Evolutionary conservation across 2,329 filamentous ascomycete species (phyloP), one percentile per base, ranked within the genome.

Genomic region (Neoscytalidium dimidiatum): DNA sequence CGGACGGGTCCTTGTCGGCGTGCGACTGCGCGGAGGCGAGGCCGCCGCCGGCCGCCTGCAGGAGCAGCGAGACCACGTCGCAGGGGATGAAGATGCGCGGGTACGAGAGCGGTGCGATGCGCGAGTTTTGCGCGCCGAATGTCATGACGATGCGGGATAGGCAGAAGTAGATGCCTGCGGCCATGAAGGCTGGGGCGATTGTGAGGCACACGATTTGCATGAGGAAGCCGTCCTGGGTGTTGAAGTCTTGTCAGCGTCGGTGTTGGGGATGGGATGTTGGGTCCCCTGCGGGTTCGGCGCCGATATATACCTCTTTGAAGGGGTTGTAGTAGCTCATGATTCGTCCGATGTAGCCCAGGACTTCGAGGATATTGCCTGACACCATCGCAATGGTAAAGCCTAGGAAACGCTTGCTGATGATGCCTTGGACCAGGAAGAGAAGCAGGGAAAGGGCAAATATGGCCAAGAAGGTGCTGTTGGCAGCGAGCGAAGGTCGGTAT

Each of bases 151-250:
- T 78, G 49, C 74, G 75, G 1, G 78, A 78, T 31, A 90, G 81
- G 31, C 86, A 88, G 62, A 90, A 83, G 73, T 91, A 91, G 71
- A 91, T 87, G 66, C 86, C 86, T 0, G 88, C 88, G 29, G 85
- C 82, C 70, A 84, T 82, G 73, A 85, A 87, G 63, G 85, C 84
- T 9, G 83, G 83, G 0, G 78, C 82, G 49, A 83, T 83, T 69
- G 83, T 86, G 58, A 90, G 80, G 74, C 85, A 88, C 66, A 85
- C 83, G 68, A 90, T 89, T 72, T 91, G 86, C n/a, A 90, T 82
- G 72, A 90, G 82, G 72, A 91, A 91, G 7, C 82, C 86, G 13
- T 72, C 71, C 71, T 88, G 84, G 53, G 73, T 26, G 11, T 11
- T 43, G 29, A 38, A 33, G 48, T 29, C 7, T 23, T n/a, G 64